Percentiles rank a stretch among this genome's conserved stretches.
phyloP scores from a whole-genome alignment of 441 rosid species.

The Dalechampia spathulata region DNA sequence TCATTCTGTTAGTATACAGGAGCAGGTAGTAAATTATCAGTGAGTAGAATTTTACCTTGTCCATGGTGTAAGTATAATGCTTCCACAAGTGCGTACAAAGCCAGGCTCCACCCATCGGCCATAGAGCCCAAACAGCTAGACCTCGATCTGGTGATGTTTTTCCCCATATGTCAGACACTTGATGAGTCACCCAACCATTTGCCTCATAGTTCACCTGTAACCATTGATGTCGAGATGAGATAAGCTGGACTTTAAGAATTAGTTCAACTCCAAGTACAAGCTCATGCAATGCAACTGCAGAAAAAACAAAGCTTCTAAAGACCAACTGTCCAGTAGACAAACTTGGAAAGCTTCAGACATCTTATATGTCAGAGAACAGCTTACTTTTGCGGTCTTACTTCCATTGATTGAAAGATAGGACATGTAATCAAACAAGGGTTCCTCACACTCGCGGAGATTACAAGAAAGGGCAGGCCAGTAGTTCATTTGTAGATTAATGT shows the following conservation, averaged over 20 bases:
- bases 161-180: conserved; percentile 66
- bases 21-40: no score
- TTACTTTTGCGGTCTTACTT: conserved; percentile 72
- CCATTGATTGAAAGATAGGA: conserved; percentile 64
- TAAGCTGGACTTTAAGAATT: no score
- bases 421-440: conserved; percentile 72
- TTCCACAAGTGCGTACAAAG: conserved; percentile 71
- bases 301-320: no score
- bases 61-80: conserved; percentile 52
- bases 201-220: conserved; percentile 59
- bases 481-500: conserved; percentile 95
- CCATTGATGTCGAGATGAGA: no score
- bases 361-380: not conserved
- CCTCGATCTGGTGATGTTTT: conserved; percentile 61
- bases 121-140: conserved; percentile 52
- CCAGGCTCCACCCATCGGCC: conserved; percentile 89
- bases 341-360: no score
- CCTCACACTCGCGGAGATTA: conserved; percentile 83
- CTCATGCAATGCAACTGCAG: no score
- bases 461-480: conserved; percentile 93
- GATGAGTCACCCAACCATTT: conserved; percentile 64
- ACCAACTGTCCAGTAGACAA: no score
- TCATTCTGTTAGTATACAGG: no score
- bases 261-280: no score
- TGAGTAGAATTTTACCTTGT: conserved; percentile 34